Percentiles rank a stretch among this genome's conserved stretches.
Conservation (phyloP, 768 basidiomycete genomes). For the Cystofilobasidium bisporidii region DNA sequence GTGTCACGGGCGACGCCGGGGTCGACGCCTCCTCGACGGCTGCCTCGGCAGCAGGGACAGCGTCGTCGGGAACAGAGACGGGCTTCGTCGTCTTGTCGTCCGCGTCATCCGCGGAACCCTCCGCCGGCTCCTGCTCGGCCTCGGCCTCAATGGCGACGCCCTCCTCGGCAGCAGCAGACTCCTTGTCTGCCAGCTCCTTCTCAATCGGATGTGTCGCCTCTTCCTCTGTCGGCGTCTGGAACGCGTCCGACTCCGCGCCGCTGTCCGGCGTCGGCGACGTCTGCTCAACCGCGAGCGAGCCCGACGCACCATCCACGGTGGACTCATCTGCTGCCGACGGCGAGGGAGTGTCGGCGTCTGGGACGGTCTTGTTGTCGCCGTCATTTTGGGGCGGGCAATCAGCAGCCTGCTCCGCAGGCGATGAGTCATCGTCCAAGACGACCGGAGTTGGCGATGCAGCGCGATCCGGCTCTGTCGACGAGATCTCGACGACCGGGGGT, state of each 20-base stretch:
- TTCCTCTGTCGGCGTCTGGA: slow-evolving; percentile 13
- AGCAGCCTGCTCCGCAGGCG: neutral
- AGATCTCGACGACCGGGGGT: too few species aligned
- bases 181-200: neutral
- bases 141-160: neutral
- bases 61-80: neutral
- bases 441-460: neutral
- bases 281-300: neutral
- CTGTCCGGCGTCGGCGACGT: neutral
- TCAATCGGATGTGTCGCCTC: neutral
- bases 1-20: neutral
- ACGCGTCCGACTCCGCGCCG: slow-evolving; percentile 11
- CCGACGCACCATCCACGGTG: neutral
- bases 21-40: neutral
- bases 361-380: neutral
- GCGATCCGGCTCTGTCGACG: too few species aligned
- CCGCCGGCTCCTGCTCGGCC: neutral
- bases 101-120: neutral
- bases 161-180: neutral
- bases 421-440: neutral
- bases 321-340: neutral
- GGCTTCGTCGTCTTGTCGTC: too few species aligned
- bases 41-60: neutral
- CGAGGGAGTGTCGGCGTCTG: neutral
- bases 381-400: neutral